A percentile compares a stretch with the other conserved stretches of the same genome.
Conservation (phyloP, 2,329 filamentous ascomycete genomes). For the Pseudogymnoascus sp. region DNA sequence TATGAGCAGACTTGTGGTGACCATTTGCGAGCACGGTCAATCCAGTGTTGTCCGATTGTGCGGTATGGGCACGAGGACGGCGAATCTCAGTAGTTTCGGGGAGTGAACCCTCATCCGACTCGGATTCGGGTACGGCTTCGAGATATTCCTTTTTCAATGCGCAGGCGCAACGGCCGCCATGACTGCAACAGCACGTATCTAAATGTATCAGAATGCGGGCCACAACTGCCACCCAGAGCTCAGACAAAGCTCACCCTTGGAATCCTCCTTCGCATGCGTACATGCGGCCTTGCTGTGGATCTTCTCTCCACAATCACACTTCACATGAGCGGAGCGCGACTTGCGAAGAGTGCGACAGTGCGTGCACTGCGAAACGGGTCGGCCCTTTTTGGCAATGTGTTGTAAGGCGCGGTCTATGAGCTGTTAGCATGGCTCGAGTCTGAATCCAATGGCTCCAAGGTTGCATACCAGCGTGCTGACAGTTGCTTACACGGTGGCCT, state of each 20-base stretch:
- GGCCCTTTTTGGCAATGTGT: constrained; percentile 95
- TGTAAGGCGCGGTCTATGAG: constrained; percentile 74
- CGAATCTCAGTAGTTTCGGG: constrained; percentile 31
- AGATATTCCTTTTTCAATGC: constrained; percentile 54
- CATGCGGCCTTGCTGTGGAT: constrained; percentile 52
- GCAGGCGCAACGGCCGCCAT: constrained; percentile 59
- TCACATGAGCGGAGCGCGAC: constrained; percentile 86
- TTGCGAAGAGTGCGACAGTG: constrained; percentile 96
- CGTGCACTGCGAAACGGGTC: constrained; percentile 93
- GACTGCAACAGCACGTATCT: constrained; percentile 64
- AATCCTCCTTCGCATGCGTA: constrained; percentile 48
- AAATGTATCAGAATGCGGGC: constrained; percentile 25
- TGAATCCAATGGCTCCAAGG: constrained; percentile 12
- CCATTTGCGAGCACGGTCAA: constrained; percentile 55
- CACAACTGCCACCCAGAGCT: constrained; percentile 14
- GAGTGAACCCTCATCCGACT: constrained; percentile 46
- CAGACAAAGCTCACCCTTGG: constrained; percentile 29
- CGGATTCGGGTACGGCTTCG: constrained; percentile 56
- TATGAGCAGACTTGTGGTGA: constrained; percentile 54
- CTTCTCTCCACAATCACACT: constrained; percentile 93
- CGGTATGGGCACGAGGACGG: constrained; percentile 51
- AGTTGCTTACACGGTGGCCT: constrained; percentile 97
- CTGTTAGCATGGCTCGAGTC: constrained; percentile 12
- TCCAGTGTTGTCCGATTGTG: constrained; percentile 45
- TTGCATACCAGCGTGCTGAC: constrained; percentile 82